A percentile compares a stretch with the other conserved stretches of the same genome.
Evolutionary conservation across 192 early-diverging fungal genomes (phyloP).

Genomic region (Backusella tarrabulga): DNA sequence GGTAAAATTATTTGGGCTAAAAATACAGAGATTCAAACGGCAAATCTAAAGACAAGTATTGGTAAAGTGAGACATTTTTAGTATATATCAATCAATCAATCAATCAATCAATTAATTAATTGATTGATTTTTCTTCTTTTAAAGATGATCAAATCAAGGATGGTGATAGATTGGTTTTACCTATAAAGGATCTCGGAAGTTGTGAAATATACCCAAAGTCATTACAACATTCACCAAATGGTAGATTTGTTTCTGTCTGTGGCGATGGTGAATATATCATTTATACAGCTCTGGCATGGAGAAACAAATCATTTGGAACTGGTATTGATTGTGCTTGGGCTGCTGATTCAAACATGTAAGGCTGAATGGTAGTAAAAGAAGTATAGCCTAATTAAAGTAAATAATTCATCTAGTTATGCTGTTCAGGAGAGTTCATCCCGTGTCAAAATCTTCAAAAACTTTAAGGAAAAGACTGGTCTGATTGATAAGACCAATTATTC

Average conservation of each 20-base stretch:
- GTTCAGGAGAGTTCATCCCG: slow-evolving; percentile 91
- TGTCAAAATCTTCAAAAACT: slow-evolving; percentile 90
- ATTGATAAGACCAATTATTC: slow-evolving; percentile 70
- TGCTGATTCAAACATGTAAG: slow-evolving; percentile 80
- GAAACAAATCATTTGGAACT: slow-evolving; percentile 97
- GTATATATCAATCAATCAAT: neutral
- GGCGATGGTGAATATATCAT: slow-evolving; percentile 99
- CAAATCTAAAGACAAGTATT: slow-evolving; percentile 83
- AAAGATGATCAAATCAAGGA: slow-evolving; percentile 83
- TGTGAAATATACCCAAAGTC: slow-evolving; percentile 98
- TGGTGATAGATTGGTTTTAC: slow-evolving; percentile 83
- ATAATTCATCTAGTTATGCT: slow-evolving; percentile 54
- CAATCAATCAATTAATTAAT: neutral
- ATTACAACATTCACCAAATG: slow-evolving; percentile 96
- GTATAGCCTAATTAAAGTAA: neutral
- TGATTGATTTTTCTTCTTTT: no score
- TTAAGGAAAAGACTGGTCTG: slow-evolving; percentile 84
- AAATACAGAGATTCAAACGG: slow-evolving; percentile 93
- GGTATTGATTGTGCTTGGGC: slow-evolving; percentile 98
- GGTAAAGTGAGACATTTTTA: slow-evolving; percentile 31
- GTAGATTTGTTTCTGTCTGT: slow-evolving; percentile 97
- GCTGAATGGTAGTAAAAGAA: neutral
- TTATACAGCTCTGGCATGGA: slow-evolving; percentile 98
- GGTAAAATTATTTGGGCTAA: slow-evolving; percentile 99
- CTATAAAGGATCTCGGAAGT: slow-evolving; percentile 93